Base-by-base conservation (phyloP, 2,329 filamentous ascomycete genomes). In the Xylariaceae sp. region DNA sequence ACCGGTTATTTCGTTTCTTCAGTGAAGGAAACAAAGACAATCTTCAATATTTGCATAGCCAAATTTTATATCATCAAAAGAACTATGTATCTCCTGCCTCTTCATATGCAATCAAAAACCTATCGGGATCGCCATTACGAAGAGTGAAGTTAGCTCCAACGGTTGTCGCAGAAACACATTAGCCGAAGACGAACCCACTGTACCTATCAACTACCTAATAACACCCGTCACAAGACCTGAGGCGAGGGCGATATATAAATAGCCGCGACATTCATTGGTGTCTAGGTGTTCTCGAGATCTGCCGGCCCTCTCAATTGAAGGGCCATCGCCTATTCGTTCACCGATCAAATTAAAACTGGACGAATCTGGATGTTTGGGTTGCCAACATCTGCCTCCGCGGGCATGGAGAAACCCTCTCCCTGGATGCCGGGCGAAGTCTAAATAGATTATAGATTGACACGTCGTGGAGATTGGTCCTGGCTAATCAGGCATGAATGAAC, bases 401-500 rank as follows among this genome's bases (percentile, higher is more conserved):
- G 49, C 49, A 37, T 49, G 44, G 31, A 17, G 33, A 17, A 19
- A 28, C 12, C 29, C 14, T 36, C 4, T 51, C 56, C 47, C 48
- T 45, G 46, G 56, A 31, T 46, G 34, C 40, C 39, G 51, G 58
- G 50, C 28, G 47, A 61, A n/a, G 55, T 55, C 58, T 65, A 65
- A 66, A 65, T 64, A 58, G 55, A 67, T 62, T 63, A n/a, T n/a
- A n/a, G n/a, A n/a, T n/a, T n/a, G 45, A n/a, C 29, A 36, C 54
- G 28, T 47, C 45, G 47, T 55, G 50, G 44, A 34, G 61, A 59
- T 59, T 64, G 56, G 44, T n/a, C n/a, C 44, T 63, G 48, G 52
- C n/a, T 39, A 65, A 69, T 71, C 68, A 69, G 62, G 60, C 64
- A 60, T 43, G 60, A 60, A 49, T 19, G 16, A 36, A n/a, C 48